Evolutionary conservation across 768 basidiomycete genomes (phyloP).

Genomic region (Mycena sanguinolenta): DNA sequence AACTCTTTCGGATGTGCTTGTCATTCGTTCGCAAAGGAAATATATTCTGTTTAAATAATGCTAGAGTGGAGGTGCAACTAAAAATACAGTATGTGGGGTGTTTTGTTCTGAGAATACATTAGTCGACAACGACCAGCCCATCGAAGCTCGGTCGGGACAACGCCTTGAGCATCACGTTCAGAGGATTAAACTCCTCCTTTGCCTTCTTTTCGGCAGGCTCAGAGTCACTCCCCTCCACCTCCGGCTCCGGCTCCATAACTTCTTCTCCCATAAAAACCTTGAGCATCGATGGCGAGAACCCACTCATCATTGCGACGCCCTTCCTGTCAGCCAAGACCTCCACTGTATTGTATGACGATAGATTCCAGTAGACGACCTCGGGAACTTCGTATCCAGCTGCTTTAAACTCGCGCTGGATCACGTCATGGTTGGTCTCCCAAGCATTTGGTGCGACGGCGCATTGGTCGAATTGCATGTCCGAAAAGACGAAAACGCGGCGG

Average conservation of each 20-base stretch:
- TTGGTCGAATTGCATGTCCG: conserved; percentile 83
- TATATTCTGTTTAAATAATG: background rate
- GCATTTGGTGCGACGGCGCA: conserved; percentile 6
- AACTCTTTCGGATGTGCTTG: no score
- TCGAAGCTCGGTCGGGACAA: conserved; percentile 64
- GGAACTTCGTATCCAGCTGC: conserved; percentile 79
- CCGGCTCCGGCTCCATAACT: conserved; percentile 46
- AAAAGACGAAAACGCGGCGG: conserved; percentile 81
- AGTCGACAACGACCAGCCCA: conserved; percentile 72
- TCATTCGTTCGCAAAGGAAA: background rate
- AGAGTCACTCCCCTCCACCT: conserved; percentile 47
- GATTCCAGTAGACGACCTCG: conserved; percentile 81
- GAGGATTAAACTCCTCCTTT: conserved; percentile 52
- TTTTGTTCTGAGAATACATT: conserved; percentile 30
- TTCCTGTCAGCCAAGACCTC: conserved; percentile 66
- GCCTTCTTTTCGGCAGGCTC: background rate
- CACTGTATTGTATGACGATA: conserved; percentile 52
- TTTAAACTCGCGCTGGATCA: conserved; percentile 65
- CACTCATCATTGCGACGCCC: conserved; percentile 79
- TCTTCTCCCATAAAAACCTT: conserved; percentile 78
- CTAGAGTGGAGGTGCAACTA: conserved; percentile 19
- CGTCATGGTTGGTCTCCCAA: conserved; percentile 77
- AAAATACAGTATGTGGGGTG: conserved; percentile 26
- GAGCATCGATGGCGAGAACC: conserved; percentile 77
- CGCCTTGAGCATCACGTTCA: conserved; percentile 62